Evolutionary conservation across 148 eudicot genomes (phyloP).

Genomic region (Diospyros lotus): DNA sequence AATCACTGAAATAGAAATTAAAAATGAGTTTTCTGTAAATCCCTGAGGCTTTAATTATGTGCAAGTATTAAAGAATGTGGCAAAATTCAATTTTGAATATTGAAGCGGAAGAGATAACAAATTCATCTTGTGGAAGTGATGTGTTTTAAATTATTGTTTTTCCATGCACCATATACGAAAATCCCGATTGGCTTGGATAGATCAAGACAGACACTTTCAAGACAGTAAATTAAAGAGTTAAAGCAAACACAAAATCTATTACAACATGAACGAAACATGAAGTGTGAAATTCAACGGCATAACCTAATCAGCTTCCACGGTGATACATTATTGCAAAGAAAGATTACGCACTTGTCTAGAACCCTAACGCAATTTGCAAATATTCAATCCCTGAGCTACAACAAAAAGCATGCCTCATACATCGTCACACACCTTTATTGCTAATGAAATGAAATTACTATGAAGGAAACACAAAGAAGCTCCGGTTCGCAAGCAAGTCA

Average conservation of each 20-base stretch:
- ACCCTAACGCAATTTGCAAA: background rate
- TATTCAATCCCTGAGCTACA: background rate
- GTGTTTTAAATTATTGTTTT: background rate
- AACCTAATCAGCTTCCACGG: background rate
- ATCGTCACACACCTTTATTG: background rate
- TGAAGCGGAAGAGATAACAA: background rate
- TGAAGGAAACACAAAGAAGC: too few species aligned
- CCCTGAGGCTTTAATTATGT: background rate
- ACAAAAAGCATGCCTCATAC: background rate
- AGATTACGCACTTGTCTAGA: conserved; percentile 1
- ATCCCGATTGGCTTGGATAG: background rate
- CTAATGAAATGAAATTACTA: too few species aligned
- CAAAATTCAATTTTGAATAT: background rate
- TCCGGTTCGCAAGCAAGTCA: too few species aligned
- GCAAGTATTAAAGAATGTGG: background rate
- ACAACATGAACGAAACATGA: background rate
- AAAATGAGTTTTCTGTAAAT: background rate
- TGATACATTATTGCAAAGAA: background rate
- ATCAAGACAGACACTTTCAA: background rate
- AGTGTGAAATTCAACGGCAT: background rate
- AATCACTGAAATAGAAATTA: background rate
- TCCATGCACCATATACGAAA: background rate
- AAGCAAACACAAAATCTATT: background rate
- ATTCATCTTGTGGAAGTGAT: background rate
- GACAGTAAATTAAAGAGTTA: background rate